Evolutionary conservation across 1,284 basidiomycete genomes (phyloP), one percentile per base, ranked within the genome.

Genomic region (Ustilago xerochloae): DNA sequence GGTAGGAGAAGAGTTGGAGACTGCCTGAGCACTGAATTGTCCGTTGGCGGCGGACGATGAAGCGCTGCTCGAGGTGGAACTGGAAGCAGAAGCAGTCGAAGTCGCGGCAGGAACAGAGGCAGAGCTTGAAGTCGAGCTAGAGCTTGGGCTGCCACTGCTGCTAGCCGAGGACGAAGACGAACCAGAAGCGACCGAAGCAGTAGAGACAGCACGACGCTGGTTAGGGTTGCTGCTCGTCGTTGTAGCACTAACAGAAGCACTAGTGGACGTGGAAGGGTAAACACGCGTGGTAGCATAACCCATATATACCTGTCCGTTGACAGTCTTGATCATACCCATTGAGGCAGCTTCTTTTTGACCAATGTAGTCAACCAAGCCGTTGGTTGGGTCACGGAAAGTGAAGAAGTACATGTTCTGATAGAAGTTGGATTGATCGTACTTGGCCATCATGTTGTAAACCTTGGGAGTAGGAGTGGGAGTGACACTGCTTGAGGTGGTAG

Each of bases 331-430:
- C 54, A 76, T 41, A 47, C 57, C 75, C 30, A 58, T 29, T 2
- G 56, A 63, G 2, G 55, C 55, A 22, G 75, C 75, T 30, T 70
- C 64, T 20, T 16, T 24, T 4, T 43, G 38, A 10, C 65, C 64
- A 13, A 75, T 15, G 28, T 65, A 77, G 28, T 78, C 54, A 15
- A 81, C 78, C 15, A 61, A n/a, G 20, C 78, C 78, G 22, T 77
- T 50, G 3, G 75, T 79, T 2, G 79, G 79, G 30, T 81, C 79
- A 9, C 45, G 41, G 43, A 33, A 69, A n/a, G 69, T 68, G 64
- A 74, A 81, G 54, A 75, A 81, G 68, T 67, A 75, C 55, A 72
- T 72, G 56, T 77, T 65, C 33, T 76, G n/a, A 60, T 70, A 78
- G 43, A 81, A 79, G 57, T 69, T 69, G n/a, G 46, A n/a, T 6